A percentile compares a stretch with the other conserved stretches of the same genome.
Conservation (phyloP, 208 protist species). For the Trypanosoma cruzi region DNA sequence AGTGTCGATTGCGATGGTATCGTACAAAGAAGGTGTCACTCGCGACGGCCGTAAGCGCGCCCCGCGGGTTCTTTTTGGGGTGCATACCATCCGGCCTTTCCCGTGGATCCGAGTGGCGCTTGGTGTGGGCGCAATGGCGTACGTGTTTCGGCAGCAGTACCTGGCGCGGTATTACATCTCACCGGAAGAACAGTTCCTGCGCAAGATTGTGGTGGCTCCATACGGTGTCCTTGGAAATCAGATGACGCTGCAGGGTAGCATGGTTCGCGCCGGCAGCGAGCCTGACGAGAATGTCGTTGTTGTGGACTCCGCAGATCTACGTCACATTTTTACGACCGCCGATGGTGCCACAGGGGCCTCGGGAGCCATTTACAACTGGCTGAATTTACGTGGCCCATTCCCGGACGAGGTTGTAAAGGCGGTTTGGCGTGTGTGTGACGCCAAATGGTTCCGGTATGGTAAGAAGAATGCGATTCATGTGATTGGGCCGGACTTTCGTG, state of each 20-base stretch:
- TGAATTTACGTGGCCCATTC: constrained; percentile 64
- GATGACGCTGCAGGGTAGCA: constrained; percentile 68
- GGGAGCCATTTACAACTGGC: constrained; percentile 87
- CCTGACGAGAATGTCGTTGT: constrained; percentile 69
- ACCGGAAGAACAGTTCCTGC: constrained; percentile 73
- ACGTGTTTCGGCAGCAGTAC: constrained; percentile 52
- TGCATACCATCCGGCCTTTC: constrained; percentile 63
- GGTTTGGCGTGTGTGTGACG: constrained; percentile 73
- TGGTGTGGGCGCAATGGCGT: constrained; percentile 44
- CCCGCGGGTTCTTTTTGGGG: constrained; percentile 69
- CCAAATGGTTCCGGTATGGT: constrained; percentile 73
- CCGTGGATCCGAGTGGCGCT: constrained; percentile 68
- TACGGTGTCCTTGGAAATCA: constrained; percentile 87
- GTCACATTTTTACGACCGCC: constrained; percentile 61
- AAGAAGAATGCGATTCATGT: constrained; percentile 81
- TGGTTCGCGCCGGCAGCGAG: constrained; percentile 51
- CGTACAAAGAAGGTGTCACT: constrained; percentile 52
- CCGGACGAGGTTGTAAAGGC: constrained; percentile 68
- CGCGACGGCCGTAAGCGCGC: constrained; percentile 75
- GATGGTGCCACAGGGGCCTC: constrained; percentile 65
- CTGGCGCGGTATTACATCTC: constrained; percentile 36
- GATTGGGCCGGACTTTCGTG: constrained; percentile 82
- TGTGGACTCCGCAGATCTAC: constrained; percentile 72
- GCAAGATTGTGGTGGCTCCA: constrained; percentile 70
- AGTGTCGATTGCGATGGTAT: constrained; percentile 34